Evolutionary conservation across 257 asterid species (phyloP), one percentile per base, ranked within the genome.

Genomic region (Nicotiana undulata): DNA sequence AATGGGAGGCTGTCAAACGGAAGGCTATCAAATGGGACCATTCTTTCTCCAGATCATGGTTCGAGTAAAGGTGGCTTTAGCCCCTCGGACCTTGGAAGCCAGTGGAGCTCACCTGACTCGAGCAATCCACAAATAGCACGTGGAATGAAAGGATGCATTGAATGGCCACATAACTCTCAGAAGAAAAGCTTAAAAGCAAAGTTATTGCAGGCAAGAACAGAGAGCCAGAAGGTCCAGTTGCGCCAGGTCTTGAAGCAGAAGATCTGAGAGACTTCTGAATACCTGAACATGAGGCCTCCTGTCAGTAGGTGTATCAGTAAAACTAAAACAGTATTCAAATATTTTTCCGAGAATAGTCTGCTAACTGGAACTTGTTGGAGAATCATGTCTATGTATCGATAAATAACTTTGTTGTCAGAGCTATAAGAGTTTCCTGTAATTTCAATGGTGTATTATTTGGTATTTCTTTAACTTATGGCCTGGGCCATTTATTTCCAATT

Each of bases 221-320:
- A 92, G 81, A 89, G 93, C 82, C 97, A 89, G 63, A 96, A 94
- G 89, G 76, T 96, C 83, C 99, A 93, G 90, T 76, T 96, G 83
- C 87, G 97, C 82, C 99, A 96, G 83, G 99, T 94, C 80, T 77
- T 96, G 87, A 92, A 93, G 89, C 99, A 92, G 83, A 92, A 96
- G 90, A 88, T 90, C 63, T 92, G 60, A 85, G 84, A 20, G 32
- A 13, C 22, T 61, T 79, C 75, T 44, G 10, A 44, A 16, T 79
- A n/a, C 60, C 52, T 61, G 52, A 37, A 18, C 34, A 11, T 17
- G 26, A 32, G 24, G 58, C 61, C 81, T 65, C 28, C 37, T 59
- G 49, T 59, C 60, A 34, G 53, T 72, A 4, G 12, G 70, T 56
- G 81, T 68, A 20, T 68, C 58, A 40, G 32, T 20, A 40, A 40